phyloP scores from a whole-genome alignment of 768 basidiomycete genomes.

The Sarcodon aspratus region DNA sequence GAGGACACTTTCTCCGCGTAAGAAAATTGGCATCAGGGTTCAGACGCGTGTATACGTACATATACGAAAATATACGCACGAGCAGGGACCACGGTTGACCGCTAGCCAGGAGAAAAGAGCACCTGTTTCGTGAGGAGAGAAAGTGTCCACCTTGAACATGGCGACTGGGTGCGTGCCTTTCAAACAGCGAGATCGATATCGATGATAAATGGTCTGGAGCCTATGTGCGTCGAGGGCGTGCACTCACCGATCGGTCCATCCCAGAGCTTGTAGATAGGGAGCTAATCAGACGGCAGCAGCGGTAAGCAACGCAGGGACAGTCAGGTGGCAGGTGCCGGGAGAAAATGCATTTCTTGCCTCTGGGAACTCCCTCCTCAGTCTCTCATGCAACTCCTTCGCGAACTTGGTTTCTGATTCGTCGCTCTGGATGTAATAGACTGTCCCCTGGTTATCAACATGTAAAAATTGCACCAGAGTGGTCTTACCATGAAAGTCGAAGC shows the following conservation, averaged over 20 bases:
- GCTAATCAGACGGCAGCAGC: constrained; percentile 19
- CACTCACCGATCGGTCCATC: constrained; percentile 48
- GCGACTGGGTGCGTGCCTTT: constrained; percentile 55
- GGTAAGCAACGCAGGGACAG: background rate
- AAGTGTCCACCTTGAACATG: constrained; percentile 65
- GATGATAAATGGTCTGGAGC: background rate
- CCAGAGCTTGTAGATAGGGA: constrained; percentile 51
- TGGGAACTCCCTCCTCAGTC: constrained; percentile 53
- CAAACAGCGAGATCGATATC: background rate
- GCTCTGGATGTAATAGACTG: constrained; percentile 54
- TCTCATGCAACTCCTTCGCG: constrained; percentile 46
- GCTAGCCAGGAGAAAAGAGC: constrained; percentile 58
- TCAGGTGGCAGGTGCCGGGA: no score
- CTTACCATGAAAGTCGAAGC: constrained; percentile 69
- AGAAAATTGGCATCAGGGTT: background rate
- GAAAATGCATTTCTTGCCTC: no score
- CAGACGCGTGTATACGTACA: background rate
- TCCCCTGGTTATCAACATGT: background rate
- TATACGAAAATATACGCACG: constrained; percentile 40
- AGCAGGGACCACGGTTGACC: constrained; percentile 59
- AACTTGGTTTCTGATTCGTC: constrained; percentile 31
- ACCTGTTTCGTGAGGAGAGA: constrained; percentile 57
- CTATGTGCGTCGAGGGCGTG: background rate
- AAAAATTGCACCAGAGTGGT: background rate
- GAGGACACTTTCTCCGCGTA: constrained; percentile 34